phyloP scores from a whole-genome alignment of 495 filamentous ascomycete species.

The Aspergillus hancockii region DNA sequence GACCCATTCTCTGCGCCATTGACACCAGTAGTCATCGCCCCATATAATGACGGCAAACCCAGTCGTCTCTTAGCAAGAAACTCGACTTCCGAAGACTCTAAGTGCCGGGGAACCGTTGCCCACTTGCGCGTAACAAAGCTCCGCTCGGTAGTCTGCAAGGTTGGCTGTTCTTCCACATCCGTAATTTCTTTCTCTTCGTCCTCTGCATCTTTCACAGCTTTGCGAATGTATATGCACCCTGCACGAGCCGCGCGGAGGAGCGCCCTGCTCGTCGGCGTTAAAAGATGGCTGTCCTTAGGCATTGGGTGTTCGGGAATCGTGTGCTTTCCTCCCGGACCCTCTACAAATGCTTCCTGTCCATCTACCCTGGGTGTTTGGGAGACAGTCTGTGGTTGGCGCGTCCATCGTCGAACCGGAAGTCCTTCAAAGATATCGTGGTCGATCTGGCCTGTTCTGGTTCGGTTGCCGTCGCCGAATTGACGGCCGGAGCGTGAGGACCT shows the following conservation, averaged over 20 bases:
- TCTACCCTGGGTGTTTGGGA: slow-evolving; percentile 64
- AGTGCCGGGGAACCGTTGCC: slow-evolving; percentile 73
- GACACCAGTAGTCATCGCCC: slow-evolving; percentile 42
- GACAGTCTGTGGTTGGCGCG: slow-evolving; percentile 67
- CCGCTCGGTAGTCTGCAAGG: slow-evolving; percentile 38
- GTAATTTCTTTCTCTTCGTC: slow-evolving; percentile 53
- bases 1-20: slow-evolving; percentile 41
- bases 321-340: slow-evolving; percentile 57
- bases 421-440: slow-evolving; percentile 97
- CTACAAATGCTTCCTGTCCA: slow-evolving; percentile 42
- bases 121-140: slow-evolving; percentile 76
- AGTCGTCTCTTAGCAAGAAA: slow-evolving; percentile 87
- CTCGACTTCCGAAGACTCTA: slow-evolving; percentile 73
- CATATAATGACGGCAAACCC: slow-evolving; percentile 61
- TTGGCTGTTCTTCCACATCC: slow-evolving; percentile 44
- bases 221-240: slow-evolving; percentile 62
- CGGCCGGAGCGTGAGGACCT: slow-evolving; percentile 48
- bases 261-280: slow-evolving; percentile 76
- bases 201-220: slow-evolving; percentile 41
- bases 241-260: slow-evolving; percentile 82
- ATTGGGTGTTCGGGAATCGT: slow-evolving; percentile 63
- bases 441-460: slow-evolving; percentile 72
- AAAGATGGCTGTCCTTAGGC: slow-evolving; percentile 82
- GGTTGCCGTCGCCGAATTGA: slow-evolving; percentile 56
- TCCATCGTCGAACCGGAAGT: slow-evolving; percentile 90